phyloP scores from a whole-genome alignment of 2,329 filamentous ascomycete genomes.

The Orbilia blumenaviensis region DNA sequence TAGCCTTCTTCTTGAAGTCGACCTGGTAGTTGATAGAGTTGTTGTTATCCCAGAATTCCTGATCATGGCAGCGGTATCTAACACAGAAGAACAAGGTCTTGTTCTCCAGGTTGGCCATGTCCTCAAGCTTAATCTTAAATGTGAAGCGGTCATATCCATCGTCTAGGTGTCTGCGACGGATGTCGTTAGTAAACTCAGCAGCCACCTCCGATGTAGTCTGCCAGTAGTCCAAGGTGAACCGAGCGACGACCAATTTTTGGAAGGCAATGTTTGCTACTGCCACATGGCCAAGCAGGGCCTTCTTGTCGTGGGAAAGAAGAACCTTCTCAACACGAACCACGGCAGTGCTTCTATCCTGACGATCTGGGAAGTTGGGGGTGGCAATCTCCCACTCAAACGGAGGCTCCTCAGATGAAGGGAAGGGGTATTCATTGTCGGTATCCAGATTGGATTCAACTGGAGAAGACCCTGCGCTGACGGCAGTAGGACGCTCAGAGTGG shows the following conservation, averaged over 20 bases:
- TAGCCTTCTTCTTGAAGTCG: constrained; percentile 84
- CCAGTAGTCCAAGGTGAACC: constrained; percentile 98
- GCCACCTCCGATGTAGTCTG: constrained; percentile 95
- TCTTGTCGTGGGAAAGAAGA: constrained; percentile 87
- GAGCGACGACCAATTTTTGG: constrained; percentile 85
- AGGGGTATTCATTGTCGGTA: constrained; percentile 88
- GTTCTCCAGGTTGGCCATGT: constrained; percentile 86
- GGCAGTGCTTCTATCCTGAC: constrained; percentile 14
- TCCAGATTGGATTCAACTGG: constrained; percentile 83
- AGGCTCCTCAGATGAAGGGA: constrained; percentile 68
- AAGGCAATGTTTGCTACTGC: constrained; percentile 89
- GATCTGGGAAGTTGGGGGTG: constrained; percentile 81
- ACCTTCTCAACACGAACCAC: constrained; percentile 81
- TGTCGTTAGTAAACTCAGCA: constrained; percentile 85
- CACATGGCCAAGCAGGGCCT: constrained; percentile 82
- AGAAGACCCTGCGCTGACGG: constrained; percentile 92
- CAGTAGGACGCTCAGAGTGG: constrained; percentile 91
- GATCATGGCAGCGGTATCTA: constrained; percentile 82
- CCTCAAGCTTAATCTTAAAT: constrained; percentile 91
- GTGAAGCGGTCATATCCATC: constrained; percentile 86
- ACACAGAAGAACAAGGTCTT: constrained; percentile 95
- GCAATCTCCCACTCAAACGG: constrained; percentile 87
- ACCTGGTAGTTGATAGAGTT: constrained; percentile 86
- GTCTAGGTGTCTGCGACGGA: constrained; percentile 72
- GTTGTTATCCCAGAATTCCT: constrained; percentile 98